These are phyloP conservation scores for Monilinia polystroma DNA, from an alignment of 2,329 filamentous ascomycete genomes.

Conservation along the genomic window DNA sequence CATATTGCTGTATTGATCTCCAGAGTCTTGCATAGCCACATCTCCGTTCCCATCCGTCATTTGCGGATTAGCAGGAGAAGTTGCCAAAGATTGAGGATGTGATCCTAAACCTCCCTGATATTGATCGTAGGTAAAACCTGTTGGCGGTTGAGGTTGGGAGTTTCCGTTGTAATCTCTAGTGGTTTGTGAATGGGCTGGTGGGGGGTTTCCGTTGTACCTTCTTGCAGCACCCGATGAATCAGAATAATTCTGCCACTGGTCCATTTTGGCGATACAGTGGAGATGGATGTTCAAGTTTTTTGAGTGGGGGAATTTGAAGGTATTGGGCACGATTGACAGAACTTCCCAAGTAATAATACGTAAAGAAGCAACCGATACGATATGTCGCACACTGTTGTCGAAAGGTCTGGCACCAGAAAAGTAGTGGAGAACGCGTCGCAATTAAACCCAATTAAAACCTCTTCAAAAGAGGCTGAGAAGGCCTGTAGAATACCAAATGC, in stretches of 20 bases:
- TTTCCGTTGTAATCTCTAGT: slow-evolving; percentile 47
- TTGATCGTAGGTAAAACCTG: slow-evolving; percentile 66
- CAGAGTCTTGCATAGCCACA: slow-evolving; percentile 81
- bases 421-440: slow-evolving; percentile 33
- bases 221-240: slow-evolving; percentile 62
- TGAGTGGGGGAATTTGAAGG: slow-evolving; percentile 28
- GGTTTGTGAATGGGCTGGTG: slow-evolving; percentile 48
- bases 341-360: slow-evolving; percentile 15
- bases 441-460: slow-evolving; percentile 25
- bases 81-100: slow-evolving; percentile 53
- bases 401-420: slow-evolving; percentile 12
- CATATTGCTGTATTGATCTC: slow-evolving; percentile 75
- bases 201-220: slow-evolving; percentile 59
- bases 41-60: slow-evolving; percentile 72
- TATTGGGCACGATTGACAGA: slow-evolving; percentile 21
- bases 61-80: slow-evolving; percentile 58
- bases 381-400: slow-evolving; percentile 21
- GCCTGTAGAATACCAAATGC: slow-evolving; percentile 32
- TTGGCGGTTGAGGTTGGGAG: slow-evolving; percentile 50
- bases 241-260: slow-evolving; percentile 68
- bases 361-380: slow-evolving; percentile 2
- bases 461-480: slow-evolving; percentile 35
- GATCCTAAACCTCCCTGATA: slow-evolving; percentile 53
- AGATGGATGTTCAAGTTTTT: slow-evolving; percentile 28
- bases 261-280: slow-evolving; percentile 45